Conservation (phyloP, 768 basidiomycete genomes). For the Pleurotus sapidus region DNA sequence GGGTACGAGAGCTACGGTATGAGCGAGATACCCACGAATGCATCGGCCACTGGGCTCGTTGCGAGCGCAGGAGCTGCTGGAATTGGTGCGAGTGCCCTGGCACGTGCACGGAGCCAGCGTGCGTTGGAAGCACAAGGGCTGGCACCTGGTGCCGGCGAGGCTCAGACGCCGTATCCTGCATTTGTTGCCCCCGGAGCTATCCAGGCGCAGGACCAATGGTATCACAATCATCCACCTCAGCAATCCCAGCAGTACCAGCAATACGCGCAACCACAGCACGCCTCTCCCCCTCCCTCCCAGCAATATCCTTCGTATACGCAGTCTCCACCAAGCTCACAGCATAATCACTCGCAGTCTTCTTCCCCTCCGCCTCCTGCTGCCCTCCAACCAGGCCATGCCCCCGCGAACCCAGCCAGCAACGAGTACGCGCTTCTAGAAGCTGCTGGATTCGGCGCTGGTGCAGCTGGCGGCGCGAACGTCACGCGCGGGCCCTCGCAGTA, state of each 20-base stretch:
- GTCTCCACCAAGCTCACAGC: neutral
- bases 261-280: too few relatives aligned
- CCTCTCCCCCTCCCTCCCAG: too few relatives aligned
- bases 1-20: slow-evolving; percentile 44
- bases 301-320: too few relatives aligned
- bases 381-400: neutral
- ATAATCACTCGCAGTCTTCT: slow-evolving; percentile 9
- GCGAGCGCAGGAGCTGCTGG: slow-evolving; percentile 34
- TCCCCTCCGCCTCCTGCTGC: slow-evolving; percentile 7
- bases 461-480: slow-evolving; percentile 8
- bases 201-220: neutral
- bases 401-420: slow-evolving; percentile 8
- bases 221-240: neutral
- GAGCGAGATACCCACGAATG: slow-evolving; percentile 34
- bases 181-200: slow-evolving; percentile 5
- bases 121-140: slow-evolving; percentile 17
- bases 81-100: slow-evolving; percentile 31
- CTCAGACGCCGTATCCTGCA: slow-evolving; percentile 10
- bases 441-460: slow-evolving; percentile 16
- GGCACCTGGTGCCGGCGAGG: slow-evolving; percentile 11
- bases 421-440: slow-evolving; percentile 19
- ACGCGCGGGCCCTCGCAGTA: slow-evolving; percentile 14
- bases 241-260: neutral
- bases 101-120: slow-evolving; percentile 33
- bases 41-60: slow-evolving; percentile 7